phyloP scores from a whole-genome alignment of 345 rosid species.

The Aquilaria malaccensis region DNA sequence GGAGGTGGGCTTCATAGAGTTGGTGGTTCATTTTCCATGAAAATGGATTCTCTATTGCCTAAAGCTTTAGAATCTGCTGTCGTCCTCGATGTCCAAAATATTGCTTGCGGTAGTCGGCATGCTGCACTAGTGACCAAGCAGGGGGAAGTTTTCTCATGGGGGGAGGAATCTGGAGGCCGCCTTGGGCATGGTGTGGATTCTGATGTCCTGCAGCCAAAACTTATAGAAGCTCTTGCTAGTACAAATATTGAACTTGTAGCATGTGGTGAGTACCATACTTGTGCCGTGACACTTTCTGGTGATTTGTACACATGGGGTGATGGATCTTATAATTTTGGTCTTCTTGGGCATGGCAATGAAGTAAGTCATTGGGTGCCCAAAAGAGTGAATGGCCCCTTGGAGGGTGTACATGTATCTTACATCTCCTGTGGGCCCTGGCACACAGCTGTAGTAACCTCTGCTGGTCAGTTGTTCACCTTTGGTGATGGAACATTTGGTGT shows the following conservation, averaged over 20 bases:
- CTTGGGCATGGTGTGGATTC: slow-evolving; percentile 85
- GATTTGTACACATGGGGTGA: slow-evolving; percentile 81
- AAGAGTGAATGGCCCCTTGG: slow-evolving; percentile 69
- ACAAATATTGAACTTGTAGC: slow-evolving; percentile 62
- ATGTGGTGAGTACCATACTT: slow-evolving; percentile 73
- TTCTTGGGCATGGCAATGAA: slow-evolving; percentile 75
- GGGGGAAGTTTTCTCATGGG: slow-evolving; percentile 79
- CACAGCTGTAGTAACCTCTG: slow-evolving; percentile 71
- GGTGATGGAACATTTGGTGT: slow-evolving; percentile 86
- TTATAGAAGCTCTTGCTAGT: slow-evolving; percentile 55
- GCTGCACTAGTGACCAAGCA: slow-evolving; percentile 73
- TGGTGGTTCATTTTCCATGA: slow-evolving; percentile 34
- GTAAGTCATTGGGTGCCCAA: slow-evolving; percentile 80
- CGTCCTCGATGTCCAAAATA: slow-evolving; percentile 68
- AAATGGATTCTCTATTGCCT: slow-evolving; percentile 60
- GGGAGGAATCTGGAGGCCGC: slow-evolving; percentile 76
- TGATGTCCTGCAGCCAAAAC: slow-evolving; percentile 68
- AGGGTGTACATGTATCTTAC: slow-evolving; percentile 68
- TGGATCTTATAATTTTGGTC: slow-evolving; percentile 64
- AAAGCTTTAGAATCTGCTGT: slow-evolving; percentile 72
- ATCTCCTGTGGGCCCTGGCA: slow-evolving; percentile 89
- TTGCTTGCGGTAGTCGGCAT: slow-evolving; percentile 73
- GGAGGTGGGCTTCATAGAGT: slow-evolving; percentile 62
- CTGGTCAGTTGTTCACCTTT: slow-evolving; percentile 69
- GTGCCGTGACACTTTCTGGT: slow-evolving; percentile 84